Conservation (phyloP, 805 yeast genomes). For the Candida ortonii region DNA sequence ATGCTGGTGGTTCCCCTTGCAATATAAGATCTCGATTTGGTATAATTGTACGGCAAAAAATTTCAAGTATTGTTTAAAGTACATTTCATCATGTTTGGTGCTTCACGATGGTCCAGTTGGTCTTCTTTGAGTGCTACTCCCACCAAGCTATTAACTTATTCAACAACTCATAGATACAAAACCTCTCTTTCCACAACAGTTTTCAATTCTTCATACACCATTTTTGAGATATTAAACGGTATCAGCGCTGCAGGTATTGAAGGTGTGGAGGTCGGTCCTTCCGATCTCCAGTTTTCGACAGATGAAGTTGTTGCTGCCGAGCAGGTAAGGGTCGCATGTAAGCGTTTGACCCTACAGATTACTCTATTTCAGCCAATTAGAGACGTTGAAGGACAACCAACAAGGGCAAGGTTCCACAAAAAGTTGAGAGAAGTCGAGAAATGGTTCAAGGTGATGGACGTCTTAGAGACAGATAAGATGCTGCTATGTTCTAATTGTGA, state of each 20-base stretch:
- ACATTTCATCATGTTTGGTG: slow-evolving; percentile 1
- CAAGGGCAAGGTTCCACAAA: neutral
- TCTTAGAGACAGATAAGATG: slow-evolving; percentile 4
- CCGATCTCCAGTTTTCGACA: slow-evolving; percentile 2
- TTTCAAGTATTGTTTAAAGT: no score
- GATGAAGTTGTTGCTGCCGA: slow-evolving; percentile 1
- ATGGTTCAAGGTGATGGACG: slow-evolving; percentile 5
- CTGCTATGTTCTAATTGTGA: slow-evolving; percentile 5
- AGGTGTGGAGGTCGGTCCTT: slow-evolving; percentile 5
- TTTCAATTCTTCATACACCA: neutral
- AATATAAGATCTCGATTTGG: no score
- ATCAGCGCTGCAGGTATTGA: slow-evolving; percentile 6
- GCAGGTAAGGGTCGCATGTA: slow-evolving; percentile 2
- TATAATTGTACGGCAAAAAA: no score
- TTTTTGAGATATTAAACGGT: slow-evolving; percentile 1
- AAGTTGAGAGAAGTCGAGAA: slow-evolving; percentile 2
- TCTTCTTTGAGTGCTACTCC: slow-evolving; percentile 4
- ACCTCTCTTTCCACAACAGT: slow-evolving; percentile 5
- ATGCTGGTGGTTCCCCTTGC: no score
- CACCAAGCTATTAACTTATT: slow-evolving; percentile 2
- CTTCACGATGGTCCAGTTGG: slow-evolving; percentile 5
- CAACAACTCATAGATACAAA: slow-evolving; percentile 2
- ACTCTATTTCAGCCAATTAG: slow-evolving; percentile 5
- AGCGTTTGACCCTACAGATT: neutral
- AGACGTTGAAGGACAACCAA: slow-evolving; percentile 8